phyloP scores from a whole-genome alignment of 257 asterid genomes.

The Fraxinus quadrangulata region DNA sequence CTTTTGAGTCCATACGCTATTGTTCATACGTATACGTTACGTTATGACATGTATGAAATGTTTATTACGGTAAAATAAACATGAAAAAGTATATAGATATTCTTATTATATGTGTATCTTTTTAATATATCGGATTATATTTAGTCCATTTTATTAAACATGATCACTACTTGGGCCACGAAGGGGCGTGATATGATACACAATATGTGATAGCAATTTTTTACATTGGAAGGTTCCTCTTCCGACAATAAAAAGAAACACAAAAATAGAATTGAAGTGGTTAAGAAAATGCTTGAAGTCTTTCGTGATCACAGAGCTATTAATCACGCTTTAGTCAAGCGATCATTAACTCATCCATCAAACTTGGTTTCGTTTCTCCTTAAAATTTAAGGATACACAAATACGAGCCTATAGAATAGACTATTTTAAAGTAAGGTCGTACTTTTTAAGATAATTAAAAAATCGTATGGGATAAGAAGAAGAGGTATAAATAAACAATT shows the following conservation, averaged over 20 bases:
- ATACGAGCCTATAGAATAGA: too few relatives aligned
- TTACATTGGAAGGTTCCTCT: neutral
- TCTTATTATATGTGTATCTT: neutral
- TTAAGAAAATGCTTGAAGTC: too few relatives aligned
- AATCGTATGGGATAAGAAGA: too few relatives aligned
- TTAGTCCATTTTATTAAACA: neutral
- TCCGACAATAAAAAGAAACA: neutral
- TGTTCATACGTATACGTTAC: neutral
- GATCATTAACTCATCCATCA: too few relatives aligned
- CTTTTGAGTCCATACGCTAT: neutral
- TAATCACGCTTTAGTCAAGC: too few relatives aligned
- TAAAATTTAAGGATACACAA: too few relatives aligned
- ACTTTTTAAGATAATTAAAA: too few relatives aligned
- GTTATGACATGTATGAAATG: neutral
- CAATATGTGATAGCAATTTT: neutral
- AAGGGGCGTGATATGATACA: neutral
- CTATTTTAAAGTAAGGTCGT: too few relatives aligned
- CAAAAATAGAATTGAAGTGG: neutral
- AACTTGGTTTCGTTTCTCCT: too few relatives aligned
- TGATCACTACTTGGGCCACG: neutral
- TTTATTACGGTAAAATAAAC: neutral
- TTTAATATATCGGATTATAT: neutral
- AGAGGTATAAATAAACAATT: too few relatives aligned
- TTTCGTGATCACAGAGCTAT: too few relatives aligned
- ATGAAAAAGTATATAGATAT: too few relatives aligned